These are phyloP conservation scores for Pichia norvegensis DNA, from an alignment of 1,139 yeast species.

Conservation along the genomic window DNA sequence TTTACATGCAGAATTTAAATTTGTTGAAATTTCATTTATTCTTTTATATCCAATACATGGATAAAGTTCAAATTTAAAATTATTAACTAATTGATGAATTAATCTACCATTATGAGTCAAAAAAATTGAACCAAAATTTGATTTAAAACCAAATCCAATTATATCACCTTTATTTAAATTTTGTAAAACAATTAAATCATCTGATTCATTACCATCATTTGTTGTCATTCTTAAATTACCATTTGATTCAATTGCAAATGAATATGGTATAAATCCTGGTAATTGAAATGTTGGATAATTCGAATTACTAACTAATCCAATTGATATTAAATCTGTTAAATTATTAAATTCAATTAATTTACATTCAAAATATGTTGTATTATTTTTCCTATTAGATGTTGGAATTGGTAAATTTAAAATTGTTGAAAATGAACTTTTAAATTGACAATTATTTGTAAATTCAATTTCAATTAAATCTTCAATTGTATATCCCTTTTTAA, in stretches of 20 bases:
- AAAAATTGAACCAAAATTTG: constrained; percentile 72
- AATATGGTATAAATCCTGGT: constrained; percentile 78
- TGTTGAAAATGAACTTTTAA: constrained; percentile 32
- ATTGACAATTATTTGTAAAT: constrained; percentile 36
- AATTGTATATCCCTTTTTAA: constrained; percentile 32
- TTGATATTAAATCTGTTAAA: constrained; percentile 45
- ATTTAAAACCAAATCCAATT: constrained; percentile 84
- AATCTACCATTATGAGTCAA: constrained; percentile 89
- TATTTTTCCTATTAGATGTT: constrained; percentile 48
- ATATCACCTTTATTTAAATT: constrained; percentile 77
- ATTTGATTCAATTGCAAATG: constrained; percentile 80
- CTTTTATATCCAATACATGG: constrained; percentile 80
- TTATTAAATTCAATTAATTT: constrained; percentile 47
- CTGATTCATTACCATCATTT: constrained; percentile 37
- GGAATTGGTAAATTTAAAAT: constrained; percentile 61
- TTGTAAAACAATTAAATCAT: constrained; percentile 69
- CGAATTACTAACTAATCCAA: constrained; percentile 83
- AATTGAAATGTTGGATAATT: constrained; percentile 73
- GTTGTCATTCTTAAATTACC: constrained; percentile 70
- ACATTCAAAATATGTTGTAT: constrained; percentile 62
- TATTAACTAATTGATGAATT: constrained; percentile 73
- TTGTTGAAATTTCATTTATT: constrained; percentile 8
- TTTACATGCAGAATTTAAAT: constrained; percentile 63
- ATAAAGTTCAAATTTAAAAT: constrained; percentile 69
- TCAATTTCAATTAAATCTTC: constrained; percentile 59